Conservation (phyloP, 208 protist genomes). For the Trypanosoma cruzi region DNA sequence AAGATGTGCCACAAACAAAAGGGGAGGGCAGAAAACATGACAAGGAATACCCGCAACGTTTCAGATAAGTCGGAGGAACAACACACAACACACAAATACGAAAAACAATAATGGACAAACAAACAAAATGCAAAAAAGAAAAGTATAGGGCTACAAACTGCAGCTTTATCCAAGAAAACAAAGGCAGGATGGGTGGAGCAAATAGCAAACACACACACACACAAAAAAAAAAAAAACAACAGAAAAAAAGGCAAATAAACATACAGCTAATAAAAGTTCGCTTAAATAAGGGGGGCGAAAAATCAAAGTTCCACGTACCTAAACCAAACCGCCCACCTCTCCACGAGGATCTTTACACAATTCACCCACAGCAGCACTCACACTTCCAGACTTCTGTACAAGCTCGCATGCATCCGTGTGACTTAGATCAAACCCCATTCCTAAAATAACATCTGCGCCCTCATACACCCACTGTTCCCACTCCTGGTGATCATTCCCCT, state of each 20-base stretch:
- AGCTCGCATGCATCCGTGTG: slow-evolving; percentile 21
- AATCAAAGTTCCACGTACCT: too few species aligned
- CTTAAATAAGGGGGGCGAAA: too few species aligned
- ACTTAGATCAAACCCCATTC: slow-evolving; percentile 29
- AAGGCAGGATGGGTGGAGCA: neutral
- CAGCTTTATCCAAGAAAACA: neutral
- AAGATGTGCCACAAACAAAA: neutral
- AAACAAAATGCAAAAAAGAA: neutral
- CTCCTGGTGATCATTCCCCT: neutral
- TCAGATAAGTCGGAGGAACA: neutral
- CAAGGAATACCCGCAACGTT: neutral
- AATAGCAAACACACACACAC: neutral
- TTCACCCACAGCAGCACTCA: slow-evolving; percentile 19
- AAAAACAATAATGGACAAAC: neutral
- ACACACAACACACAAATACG: neutral
- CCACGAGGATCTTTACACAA: slow-evolving; percentile 20
- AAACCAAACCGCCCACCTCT: too few species aligned
- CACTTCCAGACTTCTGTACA: slow-evolving; percentile 22
- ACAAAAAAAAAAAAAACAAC: slow-evolving; percentile 23
- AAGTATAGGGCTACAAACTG: neutral
- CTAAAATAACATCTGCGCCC: slow-evolving; percentile 7
- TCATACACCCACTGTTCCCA: slow-evolving; percentile 19
- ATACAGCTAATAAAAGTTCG: neutral
- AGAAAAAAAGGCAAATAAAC: slow-evolving; percentile 5
- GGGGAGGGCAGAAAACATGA: too few species aligned